Conservation (phyloP, 2,329 filamentous ascomycete genomes). For the Basipetospora chlamydospora region DNA sequence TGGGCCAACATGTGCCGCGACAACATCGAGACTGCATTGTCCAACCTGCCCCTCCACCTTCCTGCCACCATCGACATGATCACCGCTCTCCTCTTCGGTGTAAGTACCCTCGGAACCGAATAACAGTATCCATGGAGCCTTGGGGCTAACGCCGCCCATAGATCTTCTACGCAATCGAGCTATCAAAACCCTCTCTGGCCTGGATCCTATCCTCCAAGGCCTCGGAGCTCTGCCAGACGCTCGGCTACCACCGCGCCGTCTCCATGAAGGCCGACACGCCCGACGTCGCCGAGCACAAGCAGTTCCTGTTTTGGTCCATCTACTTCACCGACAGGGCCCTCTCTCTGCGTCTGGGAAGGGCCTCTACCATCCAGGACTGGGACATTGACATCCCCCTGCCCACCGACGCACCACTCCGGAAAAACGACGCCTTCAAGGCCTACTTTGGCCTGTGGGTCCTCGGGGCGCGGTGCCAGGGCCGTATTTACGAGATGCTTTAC, state of each 20-base stretch:
- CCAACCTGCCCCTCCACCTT: conserved; percentile 17
- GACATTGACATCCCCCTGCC: conserved; percentile 40
- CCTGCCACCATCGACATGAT: conserved; percentile 16
- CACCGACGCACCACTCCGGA: conserved; percentile 17
- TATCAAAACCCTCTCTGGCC: conserved; percentile 17
- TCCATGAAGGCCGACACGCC: conserved; percentile 1
- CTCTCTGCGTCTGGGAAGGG: conserved; percentile 37
- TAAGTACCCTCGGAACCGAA: conserved; percentile 6
- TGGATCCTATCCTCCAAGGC: conserved; percentile 18
- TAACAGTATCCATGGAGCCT: neutral
- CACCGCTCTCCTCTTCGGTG: conserved; percentile 11
- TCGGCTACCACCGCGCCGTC: conserved; percentile 15
- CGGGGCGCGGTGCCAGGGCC: conserved; percentile 38
- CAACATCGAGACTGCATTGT: conserved; percentile 18
- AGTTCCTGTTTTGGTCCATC: conserved; percentile 38
- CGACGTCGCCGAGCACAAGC: neutral
- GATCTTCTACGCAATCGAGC: conserved; percentile 18
- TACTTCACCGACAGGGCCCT: conserved; percentile 42
- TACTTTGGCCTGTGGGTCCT: conserved; percentile 33
- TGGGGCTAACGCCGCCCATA: conserved; percentile 1
- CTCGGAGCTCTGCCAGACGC: conserved; percentile 16
- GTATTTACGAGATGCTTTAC: conserved; percentile 41
- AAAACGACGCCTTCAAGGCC: conserved; percentile 13
- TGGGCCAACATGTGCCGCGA: conserved; percentile 13
- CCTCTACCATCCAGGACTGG: conserved; percentile 40